Percentiles rank a stretch among this genome's conserved stretches.
phyloP scores from a whole-genome alignment of 257 asterid genomes.

The Fraxinus americana region DNA sequence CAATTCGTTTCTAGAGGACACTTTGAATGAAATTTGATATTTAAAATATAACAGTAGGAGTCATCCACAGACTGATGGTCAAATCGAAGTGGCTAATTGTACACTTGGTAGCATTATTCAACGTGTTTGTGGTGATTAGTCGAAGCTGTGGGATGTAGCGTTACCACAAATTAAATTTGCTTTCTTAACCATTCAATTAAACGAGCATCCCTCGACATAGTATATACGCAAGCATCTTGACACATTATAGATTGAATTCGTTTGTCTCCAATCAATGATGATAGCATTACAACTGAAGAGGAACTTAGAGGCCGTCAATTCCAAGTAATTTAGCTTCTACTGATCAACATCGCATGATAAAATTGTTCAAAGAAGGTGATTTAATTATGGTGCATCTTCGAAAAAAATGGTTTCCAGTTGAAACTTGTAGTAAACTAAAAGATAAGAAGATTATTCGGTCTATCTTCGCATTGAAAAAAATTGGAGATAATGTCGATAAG shows the following conservation, averaged over 20 bases:
- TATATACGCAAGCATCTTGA: not conserved
- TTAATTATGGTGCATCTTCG: too few species aligned
- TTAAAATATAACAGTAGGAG: not conserved
- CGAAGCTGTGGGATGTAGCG: not conserved
- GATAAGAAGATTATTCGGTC: too few species aligned
- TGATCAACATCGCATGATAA: too few species aligned
- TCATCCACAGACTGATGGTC: not conserved
- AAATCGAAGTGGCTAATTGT: not conserved
- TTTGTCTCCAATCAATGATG: not conserved
- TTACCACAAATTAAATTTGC: slow-evolving; percentile 3
- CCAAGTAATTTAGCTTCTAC: too few species aligned
- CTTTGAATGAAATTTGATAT: not conserved
- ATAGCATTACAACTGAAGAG: too few species aligned
- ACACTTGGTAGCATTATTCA: not conserved
- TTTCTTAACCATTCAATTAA: not conserved
- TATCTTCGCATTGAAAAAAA: too few species aligned
- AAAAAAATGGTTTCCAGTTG: too few species aligned
- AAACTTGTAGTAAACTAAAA: too few species aligned
- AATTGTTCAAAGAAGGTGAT: too few species aligned
- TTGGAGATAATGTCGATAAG: too few species aligned
- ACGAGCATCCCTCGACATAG: not conserved
- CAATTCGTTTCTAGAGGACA: not conserved
- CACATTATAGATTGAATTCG: not conserved
- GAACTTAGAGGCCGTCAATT: too few species aligned
- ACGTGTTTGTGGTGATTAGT: not conserved